Evolutionary conservation across 2,329 filamentous ascomycete species (phyloP), one percentile per base, ranked within the genome.

Genomic region (Pleomassaria siparia): DNA sequence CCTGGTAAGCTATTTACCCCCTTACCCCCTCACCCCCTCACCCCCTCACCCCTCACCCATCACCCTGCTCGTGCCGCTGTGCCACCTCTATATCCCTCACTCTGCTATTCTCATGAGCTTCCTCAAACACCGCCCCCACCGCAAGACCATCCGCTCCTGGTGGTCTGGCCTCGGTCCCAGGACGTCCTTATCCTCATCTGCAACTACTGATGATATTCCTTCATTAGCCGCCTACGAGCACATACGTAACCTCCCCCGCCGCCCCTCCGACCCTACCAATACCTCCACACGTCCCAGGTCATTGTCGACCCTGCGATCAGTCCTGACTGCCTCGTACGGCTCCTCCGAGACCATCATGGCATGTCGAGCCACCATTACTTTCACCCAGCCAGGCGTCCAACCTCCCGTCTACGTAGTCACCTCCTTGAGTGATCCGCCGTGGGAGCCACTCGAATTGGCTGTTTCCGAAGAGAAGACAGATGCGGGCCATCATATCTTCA

Each of bases 371-470:
- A 82, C 76, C 30, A 79, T 91, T 60, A 81, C 77, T 46, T 89
- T 83, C 72, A 74, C 75, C 44, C 81, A 80, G 53, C 71, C 78
- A 2, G 84, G 81, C 44, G 77, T 82, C 1, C 72, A 79, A 46
- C 84, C 87, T 43, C 88, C 88, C 3, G 76, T 91, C 44, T 91
- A 80, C 60, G 73, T 91, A 6, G 85, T 85, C 10, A 87, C 86
- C 13, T 83, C 82, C 18, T 86, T 90, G 60, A 84, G 84, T 16
- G 71, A 81, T 22, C 84, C 85, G 15, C 73, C 78, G 74, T 91
- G 88, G 88, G 67, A 81, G 32, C 79, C 80, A 1, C 72, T 81
- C 39, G 84, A 89, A 71, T 88, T 91, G 86, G 67, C 80, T 9
- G 44, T 55, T 3, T 75, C 70, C 47, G 57, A 64, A 5, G 74